Conservation (phyloP, 2,329 filamentous ascomycete species). For the Chrysosporium queenslandicum region DNA sequence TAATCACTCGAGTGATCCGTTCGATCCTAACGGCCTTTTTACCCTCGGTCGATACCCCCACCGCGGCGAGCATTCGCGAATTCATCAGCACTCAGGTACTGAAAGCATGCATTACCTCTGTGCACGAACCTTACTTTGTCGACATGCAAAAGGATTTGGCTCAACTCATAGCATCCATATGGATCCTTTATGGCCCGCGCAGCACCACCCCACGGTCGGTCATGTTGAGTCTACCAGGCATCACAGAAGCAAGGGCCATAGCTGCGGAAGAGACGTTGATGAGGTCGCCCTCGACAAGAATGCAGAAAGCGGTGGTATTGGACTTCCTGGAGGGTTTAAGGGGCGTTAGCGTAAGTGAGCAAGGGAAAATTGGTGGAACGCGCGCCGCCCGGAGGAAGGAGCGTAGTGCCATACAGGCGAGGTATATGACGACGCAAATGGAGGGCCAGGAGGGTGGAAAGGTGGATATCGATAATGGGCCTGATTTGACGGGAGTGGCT, state of each 20-base stretch:
- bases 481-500: conserved; percentile 44
- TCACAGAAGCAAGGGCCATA: conserved; percentile 59
- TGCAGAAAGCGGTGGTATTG: conserved; percentile 70
- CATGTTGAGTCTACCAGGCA: conserved; percentile 68
- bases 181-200: conserved; percentile 61
- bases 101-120: conserved; percentile 76
- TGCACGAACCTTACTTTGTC: conserved; percentile 94
- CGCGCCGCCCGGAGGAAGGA: conserved; percentile 35
- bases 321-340: conserved; percentile 78
- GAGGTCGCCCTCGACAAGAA: conserved; percentile 51
- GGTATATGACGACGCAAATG: conserved; percentile 38
- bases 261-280: conserved; percentile 51
- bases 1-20: conserved; percentile 76
- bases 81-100: conserved; percentile 85
- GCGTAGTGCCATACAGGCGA: conserved; percentile 34
- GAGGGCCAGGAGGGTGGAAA: conserved; percentile 33
- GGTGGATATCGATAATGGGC: conserved; percentile 38
- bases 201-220: conserved; percentile 64
- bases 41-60: conserved; percentile 36
- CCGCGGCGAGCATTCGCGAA: conserved; percentile 63
- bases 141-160: conserved; percentile 91
- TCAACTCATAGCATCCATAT: conserved; percentile 72
- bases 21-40: conserved; percentile 72
- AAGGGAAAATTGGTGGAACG: conserved; percentile 61
- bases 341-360: conserved; percentile 85